Evolutionary conservation across 495 filamentous ascomycete genomes (phyloP).

Genomic region (Daldinia loculata): DNA sequence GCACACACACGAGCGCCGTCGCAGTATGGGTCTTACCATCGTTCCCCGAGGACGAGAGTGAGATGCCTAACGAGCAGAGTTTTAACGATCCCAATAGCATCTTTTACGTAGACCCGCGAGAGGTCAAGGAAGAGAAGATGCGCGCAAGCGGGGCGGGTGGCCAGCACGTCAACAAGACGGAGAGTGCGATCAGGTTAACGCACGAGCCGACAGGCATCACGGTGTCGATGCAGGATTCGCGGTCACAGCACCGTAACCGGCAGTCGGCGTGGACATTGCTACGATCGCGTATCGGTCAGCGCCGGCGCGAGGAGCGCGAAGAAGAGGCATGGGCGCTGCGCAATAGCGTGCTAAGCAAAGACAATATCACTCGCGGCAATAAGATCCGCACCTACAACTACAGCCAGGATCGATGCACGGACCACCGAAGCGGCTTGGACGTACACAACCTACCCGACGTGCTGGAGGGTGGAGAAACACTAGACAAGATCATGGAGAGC

Average conservation of each 20-base stretch:
- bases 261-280: conserved; percentile 86
- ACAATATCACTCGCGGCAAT: conserved; percentile 86
- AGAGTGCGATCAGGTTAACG: conserved; percentile 92
- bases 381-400: conserved; percentile 98
- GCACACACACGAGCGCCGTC: conserved; percentile 92
- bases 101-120: conserved; percentile 86
- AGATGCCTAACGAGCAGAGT: conserved; percentile 63
- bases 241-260: conserved; percentile 90
- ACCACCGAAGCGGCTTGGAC: conserved; percentile 86
- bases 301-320: conserved; percentile 82
- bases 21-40: conserved; percentile 90
- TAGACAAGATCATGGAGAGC: conserved; percentile 83
- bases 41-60: conserved; percentile 67
- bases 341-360: conserved; percentile 76
- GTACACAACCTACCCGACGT: conserved; percentile 85
- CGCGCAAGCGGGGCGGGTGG: conserved; percentile 90
- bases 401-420: conserved; percentile 89
- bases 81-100: conserved; percentile 86
- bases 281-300: conserved; percentile 82
- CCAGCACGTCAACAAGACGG: conserved; percentile 98
- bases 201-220: conserved; percentile 87
- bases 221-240: conserved; percentile 89
- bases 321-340: conserved; percentile 77
- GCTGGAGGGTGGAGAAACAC: conserved; percentile 71
- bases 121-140: conserved; percentile 91